A percentile compares a stretch with the other conserved stretches of the same genome.
Conservation (phyloP, 208 protist genomes). For the Crithidia thermophila region DNA sequence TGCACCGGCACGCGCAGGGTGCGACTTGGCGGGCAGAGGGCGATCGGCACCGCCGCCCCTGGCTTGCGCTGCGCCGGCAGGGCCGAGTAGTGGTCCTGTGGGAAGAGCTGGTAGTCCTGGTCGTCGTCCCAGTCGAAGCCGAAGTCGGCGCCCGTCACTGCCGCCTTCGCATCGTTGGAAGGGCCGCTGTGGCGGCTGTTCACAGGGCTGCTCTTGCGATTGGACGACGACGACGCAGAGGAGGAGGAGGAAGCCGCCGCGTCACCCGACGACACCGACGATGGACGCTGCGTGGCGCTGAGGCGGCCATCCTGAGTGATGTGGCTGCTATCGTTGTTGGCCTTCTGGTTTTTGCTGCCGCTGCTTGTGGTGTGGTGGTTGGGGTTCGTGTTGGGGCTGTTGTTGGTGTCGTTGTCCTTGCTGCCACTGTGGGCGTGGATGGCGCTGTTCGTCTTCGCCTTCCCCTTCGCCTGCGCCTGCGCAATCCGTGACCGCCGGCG, state of each 20-base stretch:
- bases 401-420: neutral
- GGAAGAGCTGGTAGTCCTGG: constrained; percentile 4
- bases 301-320: neutral
- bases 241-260: no score
- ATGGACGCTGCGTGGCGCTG: neutral
- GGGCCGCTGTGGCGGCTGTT: no score
- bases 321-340: neutral
- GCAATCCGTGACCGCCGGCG: neutral
- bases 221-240: neutral
- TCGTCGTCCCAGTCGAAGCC: constrained; percentile 16
- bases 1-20: constrained; percentile 18
- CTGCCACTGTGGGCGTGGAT: neutral
- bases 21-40: constrained; percentile 21
- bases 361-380: no score
- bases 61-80: constrained; percentile 20
- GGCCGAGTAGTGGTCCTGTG: constrained; percentile 22
- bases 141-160: neutral
- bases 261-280: no score
- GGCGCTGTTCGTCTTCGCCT: no score
- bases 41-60: constrained; percentile 14
- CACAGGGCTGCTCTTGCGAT: no score
- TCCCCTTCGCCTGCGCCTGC: neutral
- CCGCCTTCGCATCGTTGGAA: neutral
- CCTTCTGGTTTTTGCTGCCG: neutral
- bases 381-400: no score